Base-by-base conservation (phyloP, 371 early-diverging fungal genomes). In the Batkoa obscura region DNA sequence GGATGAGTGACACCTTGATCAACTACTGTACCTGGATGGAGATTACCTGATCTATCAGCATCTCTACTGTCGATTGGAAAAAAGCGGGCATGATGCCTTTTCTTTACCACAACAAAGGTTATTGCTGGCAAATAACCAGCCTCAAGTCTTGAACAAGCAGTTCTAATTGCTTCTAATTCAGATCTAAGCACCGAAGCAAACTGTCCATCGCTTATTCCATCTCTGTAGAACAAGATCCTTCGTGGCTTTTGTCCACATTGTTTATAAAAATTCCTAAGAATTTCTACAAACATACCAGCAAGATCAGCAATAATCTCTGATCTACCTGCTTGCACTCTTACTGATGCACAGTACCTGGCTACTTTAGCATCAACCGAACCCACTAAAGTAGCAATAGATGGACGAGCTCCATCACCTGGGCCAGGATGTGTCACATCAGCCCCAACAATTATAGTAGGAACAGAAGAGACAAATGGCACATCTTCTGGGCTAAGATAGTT, bases 21-120 rank as follows among this genome's bases (percentile, higher is more conserved):
- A 3, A 98, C 70, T 6, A 94, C 82, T 0, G 92, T 92, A 13
- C 98, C 99, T 15, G 98, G 88, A 8, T 72, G 60, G 17, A 80
- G 76, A 68, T 90, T 91, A 4, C 87, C 88, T 3, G 70, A 67
- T 43, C 67, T 58, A 58, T 77, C 78, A 31, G 70, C 66, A 41
- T 81, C 76, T 39, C 75, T 71, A 37, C 66, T 67, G 9, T 75
- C 70, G 17, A 80, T 74, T 0, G 89, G 84, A 77, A 90, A 88
- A 72, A 98, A 94, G 10, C 93, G 72, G 23, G 90, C 83, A 61
- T 93, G 90, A 65, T 99, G 99, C 32, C 97, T 80, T 68, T 99
- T 97, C 64, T 96, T 93, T 3, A 90, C 94, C 0, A 90, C 78
- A 33, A 97, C 72, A 63, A 86, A 97, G 0, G 93, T 95, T 51